Conservation (phyloP, 2,329 filamentous ascomycete species). For the Mycosphaerella sp. region DNA sequence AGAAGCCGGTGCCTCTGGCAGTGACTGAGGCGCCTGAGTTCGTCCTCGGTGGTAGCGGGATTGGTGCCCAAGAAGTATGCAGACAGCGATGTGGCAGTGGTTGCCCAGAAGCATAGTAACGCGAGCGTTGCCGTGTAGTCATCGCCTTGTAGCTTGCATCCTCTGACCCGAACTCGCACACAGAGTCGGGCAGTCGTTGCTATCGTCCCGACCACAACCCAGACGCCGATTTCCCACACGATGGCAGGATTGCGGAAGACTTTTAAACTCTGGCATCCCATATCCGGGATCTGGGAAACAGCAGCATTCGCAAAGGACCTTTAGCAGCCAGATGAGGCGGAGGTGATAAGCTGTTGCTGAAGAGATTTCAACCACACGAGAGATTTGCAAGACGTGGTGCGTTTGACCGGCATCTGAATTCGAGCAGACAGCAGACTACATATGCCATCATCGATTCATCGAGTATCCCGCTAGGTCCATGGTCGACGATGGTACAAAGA, state of each 20-base stretch:
- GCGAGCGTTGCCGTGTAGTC: slow-evolving; percentile 35
- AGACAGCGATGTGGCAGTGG: not conserved
- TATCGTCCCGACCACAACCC: not conserved
- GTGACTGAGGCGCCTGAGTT: not conserved
- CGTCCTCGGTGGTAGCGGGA: not conserved
- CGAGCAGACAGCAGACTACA: too few species aligned
- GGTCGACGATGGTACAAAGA: not conserved
- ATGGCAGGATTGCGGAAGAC: not conserved
- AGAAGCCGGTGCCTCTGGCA: not conserved
- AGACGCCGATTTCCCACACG: not conserved
- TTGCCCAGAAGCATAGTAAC: slow-evolving; percentile 32
- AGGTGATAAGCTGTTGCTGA: not conserved
- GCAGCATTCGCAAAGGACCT: not conserved
- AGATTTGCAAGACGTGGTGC: too few species aligned
- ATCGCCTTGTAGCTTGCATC: slow-evolving; percentile 35
- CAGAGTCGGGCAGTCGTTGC: not conserved
- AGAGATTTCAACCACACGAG: too few species aligned
- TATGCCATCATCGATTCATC: not conserved
- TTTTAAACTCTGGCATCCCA: not conserved
- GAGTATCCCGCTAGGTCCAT: not conserved
- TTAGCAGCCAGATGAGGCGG: not conserved
- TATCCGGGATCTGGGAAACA: not conserved
- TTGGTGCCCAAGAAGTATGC: not conserved
- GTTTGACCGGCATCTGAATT: too few species aligned
- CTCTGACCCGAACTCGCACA: slow-evolving; percentile 24